Percentiles rank a stretch among this genome's conserved stretches.
Evolutionary conservation across 2,329 filamentous ascomycete genomes (phyloP).

Genomic region (Botryotinia convoluta): DNA sequence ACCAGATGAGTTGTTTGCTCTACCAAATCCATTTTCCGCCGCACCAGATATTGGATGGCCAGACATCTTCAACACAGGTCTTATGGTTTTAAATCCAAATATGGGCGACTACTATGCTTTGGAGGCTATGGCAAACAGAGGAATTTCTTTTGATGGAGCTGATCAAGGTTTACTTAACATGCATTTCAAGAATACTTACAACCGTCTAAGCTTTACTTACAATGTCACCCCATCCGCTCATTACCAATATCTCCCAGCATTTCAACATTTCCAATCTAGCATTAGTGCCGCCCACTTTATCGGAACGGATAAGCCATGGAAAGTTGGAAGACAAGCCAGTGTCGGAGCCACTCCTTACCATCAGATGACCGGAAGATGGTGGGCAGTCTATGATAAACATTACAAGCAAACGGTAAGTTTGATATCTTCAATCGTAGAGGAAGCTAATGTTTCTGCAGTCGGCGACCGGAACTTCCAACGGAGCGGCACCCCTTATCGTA

Average conservation of each 20-base stretch:
- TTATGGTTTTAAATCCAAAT: constrained; percentile 88
- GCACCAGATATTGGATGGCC: constrained; percentile 97
- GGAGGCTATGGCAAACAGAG: constrained; percentile 76
- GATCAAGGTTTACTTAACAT: constrained; percentile 96
- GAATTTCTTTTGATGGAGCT: constrained; percentile 93
- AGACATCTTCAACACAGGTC: constrained; percentile 95
- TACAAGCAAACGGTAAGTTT: constrained; percentile 56
- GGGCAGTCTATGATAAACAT: constrained; percentile 89
- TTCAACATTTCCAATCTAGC: constrained; percentile 84
- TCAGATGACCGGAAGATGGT: constrained; percentile 86
- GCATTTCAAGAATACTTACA: constrained; percentile 80
- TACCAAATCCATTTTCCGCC: constrained; percentile 60
- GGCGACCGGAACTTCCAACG: constrained; percentile 23
- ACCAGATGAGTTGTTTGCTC: constrained; percentile 85
- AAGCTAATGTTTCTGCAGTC: constrained; percentile 30
- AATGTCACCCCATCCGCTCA: constrained; percentile 96
- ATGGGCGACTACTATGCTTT: constrained; percentile 85
- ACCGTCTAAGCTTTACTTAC: constrained; percentile 90
- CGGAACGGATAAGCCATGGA: constrained; percentile 87
- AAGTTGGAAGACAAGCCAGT: constrained; percentile 55
- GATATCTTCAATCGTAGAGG: not conserved
- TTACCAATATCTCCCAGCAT: constrained; percentile 96
- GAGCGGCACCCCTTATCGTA: constrained; percentile 32
- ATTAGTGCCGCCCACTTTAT: constrained; percentile 96
- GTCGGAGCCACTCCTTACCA: constrained; percentile 65